Base-by-base conservation (phyloP, 2,329 filamentous ascomycete genomes). In the Acarospora socialis region DNA sequence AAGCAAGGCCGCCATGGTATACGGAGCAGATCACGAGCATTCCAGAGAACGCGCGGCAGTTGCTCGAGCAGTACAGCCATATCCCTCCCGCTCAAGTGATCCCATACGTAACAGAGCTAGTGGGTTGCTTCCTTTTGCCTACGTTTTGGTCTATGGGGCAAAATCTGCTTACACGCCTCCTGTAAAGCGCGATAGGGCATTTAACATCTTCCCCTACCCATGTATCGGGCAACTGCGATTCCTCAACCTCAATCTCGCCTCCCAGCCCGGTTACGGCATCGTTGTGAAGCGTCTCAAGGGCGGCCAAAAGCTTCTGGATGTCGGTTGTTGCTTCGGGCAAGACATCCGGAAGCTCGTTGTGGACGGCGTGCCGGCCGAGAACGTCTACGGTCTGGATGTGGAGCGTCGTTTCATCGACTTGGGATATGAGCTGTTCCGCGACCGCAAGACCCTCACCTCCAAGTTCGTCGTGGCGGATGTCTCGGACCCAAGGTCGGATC, bases 401-500 rank as follows among this genome's bases (percentile, higher is more conserved):
- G 56, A 63, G 25, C 42, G 55, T 13, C 53, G 53, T n/a, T 68
- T 73, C 41, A 57, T 73, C 32, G 58, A 69, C 7, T 49, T 69
- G n/a, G 70, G 70, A 17, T 73, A 75, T 47, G 69, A 76, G 33
- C 57, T 81, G 13, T 81, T 79, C 52, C 60, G 63, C 27, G 76
- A 78, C 38, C 59, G 61, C 16, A 45, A 53, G n/a, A 56, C 34
- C 20, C 50, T 72, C 4, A 53, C 54, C 13, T 57, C 58, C 2
- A 55, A 54, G 2, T 70, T 73, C 39, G 50, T 73, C 18, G 44
- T 57, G 3, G 68, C 57, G 44, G 44, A 60, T 59, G 37, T 68
- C 51, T 37, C 27, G 27, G 14, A 25, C 30, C 21, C 8, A 19
- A 12, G 20, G n/a, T 6, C 13, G 10, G 5, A 18, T 35, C 17